phyloP scores from a whole-genome alignment of 371 early-diverging fungal genomes.

The Dichotomocladium elegans region DNA sequence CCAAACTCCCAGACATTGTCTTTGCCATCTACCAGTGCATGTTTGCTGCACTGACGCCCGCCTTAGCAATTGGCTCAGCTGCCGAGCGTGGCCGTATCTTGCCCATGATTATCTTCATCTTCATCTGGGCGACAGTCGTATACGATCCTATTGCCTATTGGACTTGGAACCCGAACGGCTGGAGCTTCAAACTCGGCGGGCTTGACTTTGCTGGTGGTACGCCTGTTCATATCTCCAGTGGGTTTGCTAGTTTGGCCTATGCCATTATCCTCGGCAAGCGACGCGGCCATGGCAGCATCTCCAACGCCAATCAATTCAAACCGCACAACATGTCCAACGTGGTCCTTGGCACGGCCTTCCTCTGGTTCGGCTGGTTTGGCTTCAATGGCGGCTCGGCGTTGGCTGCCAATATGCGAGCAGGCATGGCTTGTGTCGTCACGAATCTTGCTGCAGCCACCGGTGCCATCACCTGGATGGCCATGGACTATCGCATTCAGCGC shows the following conservation, averaged over 20 bases:
- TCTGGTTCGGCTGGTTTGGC: slow-evolving; percentile 89
- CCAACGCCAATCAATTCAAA: slow-evolving; percentile 57
- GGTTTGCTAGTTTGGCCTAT: slow-evolving; percentile 87
- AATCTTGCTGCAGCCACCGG: slow-evolving; percentile 83
- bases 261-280: slow-evolving; percentile 79
- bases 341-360: slow-evolving; percentile 78
- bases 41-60: slow-evolving; percentile 87
- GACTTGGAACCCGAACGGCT: slow-evolving; percentile 89
- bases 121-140: slow-evolving; percentile 90
- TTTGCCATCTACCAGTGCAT: slow-evolving; percentile 67
- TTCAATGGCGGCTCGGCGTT: slow-evolving; percentile 89
- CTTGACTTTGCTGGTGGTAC: slow-evolving; percentile 90
- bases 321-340: slow-evolving; percentile 91
- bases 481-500: slow-evolving; percentile 73
- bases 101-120: slow-evolving; percentile 84
- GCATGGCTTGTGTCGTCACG: slow-evolving; percentile 81
- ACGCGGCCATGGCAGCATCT: slow-evolving; percentile 55
- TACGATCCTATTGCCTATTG: slow-evolving; percentile 89
- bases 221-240: slow-evolving; percentile 90
- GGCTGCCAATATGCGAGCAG: slow-evolving; percentile 78
- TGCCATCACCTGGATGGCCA: slow-evolving; percentile 79
- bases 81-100: slow-evolving; percentile 87
- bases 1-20: slow-evolving; percentile 64
- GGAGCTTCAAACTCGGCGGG: slow-evolving; percentile 69
- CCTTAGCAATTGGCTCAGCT: slow-evolving; percentile 87